Conservation (phyloP, 2,329 filamentous ascomycete genomes). For the Beauveria bassiana region DNA sequence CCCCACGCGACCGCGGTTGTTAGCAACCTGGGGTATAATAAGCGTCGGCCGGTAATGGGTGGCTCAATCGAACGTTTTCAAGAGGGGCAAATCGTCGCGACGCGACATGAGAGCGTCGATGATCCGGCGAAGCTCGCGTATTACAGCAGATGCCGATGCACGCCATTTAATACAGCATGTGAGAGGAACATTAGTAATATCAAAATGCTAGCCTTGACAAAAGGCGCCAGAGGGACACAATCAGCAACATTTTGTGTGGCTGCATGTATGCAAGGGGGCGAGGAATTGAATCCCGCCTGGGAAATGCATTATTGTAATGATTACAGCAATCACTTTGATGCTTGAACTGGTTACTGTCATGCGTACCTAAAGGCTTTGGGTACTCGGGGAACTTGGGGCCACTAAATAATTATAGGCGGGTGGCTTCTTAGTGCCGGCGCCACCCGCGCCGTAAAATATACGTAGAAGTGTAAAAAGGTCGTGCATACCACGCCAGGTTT, state of each 20-base stretch:
- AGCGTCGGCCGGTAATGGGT: neutral
- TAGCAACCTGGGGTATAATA: conserved; percentile 1
- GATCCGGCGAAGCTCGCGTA: neutral
- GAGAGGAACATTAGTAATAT: neutral
- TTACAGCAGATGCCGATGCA: neutral
- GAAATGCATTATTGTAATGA: neutral
- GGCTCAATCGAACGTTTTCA: neutral
- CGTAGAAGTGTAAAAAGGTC: neutral
- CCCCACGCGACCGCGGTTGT: neutral
- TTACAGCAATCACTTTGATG: neutral
- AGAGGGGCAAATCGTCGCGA: neutral
- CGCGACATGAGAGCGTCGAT: neutral
- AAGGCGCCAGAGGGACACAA: too few species aligned
- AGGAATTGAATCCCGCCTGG: neutral
- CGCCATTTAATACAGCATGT: neutral
- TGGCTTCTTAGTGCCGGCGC: neutral
- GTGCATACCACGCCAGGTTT: neutral
- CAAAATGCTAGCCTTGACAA: too few species aligned
- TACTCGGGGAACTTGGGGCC: neutral
- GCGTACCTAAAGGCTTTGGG: too few species aligned
- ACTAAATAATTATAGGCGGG: neutral
- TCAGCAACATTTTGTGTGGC: neutral
- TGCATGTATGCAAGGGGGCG: neutral
- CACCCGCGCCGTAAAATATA: neutral
- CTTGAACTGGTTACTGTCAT: neutral